Evolutionary conservation across 2,329 filamentous ascomycete genomes (phyloP).

Genomic region (Fusarium sp.): DNA sequence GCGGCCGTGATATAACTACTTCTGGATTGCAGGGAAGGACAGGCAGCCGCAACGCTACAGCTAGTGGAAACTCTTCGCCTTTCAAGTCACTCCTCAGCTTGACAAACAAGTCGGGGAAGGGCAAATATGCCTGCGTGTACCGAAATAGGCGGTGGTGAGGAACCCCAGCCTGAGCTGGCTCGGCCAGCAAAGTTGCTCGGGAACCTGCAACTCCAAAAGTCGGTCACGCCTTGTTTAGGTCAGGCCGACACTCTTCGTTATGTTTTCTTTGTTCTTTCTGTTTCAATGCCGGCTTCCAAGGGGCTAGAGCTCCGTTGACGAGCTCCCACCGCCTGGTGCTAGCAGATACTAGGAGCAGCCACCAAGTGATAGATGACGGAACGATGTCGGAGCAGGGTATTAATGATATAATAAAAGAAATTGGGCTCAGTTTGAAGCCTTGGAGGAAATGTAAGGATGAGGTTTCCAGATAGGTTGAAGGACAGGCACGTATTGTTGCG

Average conservation of each 20-base stretch:
- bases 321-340: conserved; percentile 44
- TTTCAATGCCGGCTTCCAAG: conserved; percentile 30
- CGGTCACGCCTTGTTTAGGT: conserved; percentile 38
- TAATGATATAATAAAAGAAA: conserved; percentile 7
- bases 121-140: conserved; percentile 33
- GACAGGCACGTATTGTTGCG: conserved; percentile 25
- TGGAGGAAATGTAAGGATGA: conserved; percentile 28
- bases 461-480: conserved; percentile 33
- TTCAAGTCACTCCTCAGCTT: conserved; percentile 42
- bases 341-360: conserved; percentile 40
- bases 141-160: conserved; percentile 38
- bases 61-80: conserved; percentile 37
- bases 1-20: conserved; percentile 46
- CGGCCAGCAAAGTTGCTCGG: conserved; percentile 27
- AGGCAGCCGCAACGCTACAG: conserved; percentile 36
- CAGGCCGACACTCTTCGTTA: conserved; percentile 20
- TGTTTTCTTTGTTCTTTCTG: conserved; percentile 41
- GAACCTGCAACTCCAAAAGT: conserved; percentile 39
- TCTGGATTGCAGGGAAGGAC: conserved; percentile 42
- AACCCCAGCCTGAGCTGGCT: conserved; percentile 29
- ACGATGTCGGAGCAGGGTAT: conserved; percentile 23
- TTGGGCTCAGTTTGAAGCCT: conserved; percentile 28
- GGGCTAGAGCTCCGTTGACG: conserved; percentile 34
- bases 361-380: conserved; percentile 47
- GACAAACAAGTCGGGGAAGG: conserved; percentile 45